Evolutionary conservation across 108 stramenopile species (phyloP).

Genomic region (Nitzschia sp.): DNA sequence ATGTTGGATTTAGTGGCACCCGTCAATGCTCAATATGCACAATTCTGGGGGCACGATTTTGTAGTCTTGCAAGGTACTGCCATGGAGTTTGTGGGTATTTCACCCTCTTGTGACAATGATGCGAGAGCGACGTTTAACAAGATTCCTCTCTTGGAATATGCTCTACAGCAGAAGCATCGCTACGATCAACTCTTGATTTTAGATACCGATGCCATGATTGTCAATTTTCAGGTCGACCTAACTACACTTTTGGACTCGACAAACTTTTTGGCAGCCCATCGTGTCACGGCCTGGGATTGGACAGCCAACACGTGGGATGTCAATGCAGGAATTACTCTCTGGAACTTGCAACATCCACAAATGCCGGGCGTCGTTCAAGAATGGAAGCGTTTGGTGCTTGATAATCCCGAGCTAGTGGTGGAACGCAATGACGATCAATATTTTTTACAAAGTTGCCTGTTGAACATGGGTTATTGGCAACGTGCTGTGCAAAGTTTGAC

Average conservation of each 20-base stretch:
- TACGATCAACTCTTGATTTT: slow-evolving; percentile 42
- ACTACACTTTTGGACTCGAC: slow-evolving; percentile 9
- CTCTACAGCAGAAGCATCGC: neutral
- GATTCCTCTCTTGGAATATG: slow-evolving; percentile 27
- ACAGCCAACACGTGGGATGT: slow-evolving; percentile 32
- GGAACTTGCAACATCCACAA: slow-evolving; percentile 33
- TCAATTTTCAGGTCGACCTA: slow-evolving; percentile 30
- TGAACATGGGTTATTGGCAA: neutral
- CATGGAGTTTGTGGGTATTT: slow-evolving; percentile 24
- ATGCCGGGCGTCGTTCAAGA: neutral
- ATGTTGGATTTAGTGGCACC: slow-evolving; percentile 28
- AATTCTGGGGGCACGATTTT: slow-evolving; percentile 31
- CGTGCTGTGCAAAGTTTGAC: slow-evolving; percentile 8
- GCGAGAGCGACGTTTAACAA: slow-evolving; percentile 40
- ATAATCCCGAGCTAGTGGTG: slow-evolving; percentile 12
- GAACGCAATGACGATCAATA: slow-evolving; percentile 43
- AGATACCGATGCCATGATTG: slow-evolving; percentile 47
- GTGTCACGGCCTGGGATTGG: slow-evolving; percentile 28
- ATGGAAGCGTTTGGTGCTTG: slow-evolving; percentile 16
- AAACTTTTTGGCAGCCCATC: slow-evolving; percentile 28
- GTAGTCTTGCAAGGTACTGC: slow-evolving; percentile 30
- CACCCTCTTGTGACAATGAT: slow-evolving; percentile 12
- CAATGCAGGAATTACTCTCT: slow-evolving; percentile 42
- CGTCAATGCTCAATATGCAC: slow-evolving; percentile 32
- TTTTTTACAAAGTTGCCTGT: slow-evolving; percentile 26